Percentiles rank a stretch among this genome's conserved stretches.
Evolutionary conservation across 768 basidiomycete genomes (phyloP).

Genomic region (Boletus rufocinnamomeus): DNA sequence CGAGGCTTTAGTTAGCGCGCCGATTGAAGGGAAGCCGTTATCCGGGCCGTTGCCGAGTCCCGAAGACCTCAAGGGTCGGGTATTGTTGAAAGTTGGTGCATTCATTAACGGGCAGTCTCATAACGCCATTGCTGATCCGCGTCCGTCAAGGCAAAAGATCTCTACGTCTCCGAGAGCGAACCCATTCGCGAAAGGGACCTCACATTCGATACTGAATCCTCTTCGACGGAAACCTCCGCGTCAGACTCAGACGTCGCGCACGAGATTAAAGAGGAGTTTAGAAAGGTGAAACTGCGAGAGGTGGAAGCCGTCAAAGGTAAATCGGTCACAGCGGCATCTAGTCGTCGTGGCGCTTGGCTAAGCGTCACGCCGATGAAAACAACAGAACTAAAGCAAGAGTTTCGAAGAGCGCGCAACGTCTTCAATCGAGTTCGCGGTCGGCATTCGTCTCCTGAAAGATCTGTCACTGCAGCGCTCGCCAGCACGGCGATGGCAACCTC

Average conservation of each 20-base stretch:
- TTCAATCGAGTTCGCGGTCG: conserved; percentile 44
- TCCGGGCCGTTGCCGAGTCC: conserved; percentile 78
- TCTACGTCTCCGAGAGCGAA: conserved; percentile 52
- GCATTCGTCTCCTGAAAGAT: conserved; percentile 22
- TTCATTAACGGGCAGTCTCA: not conserved
- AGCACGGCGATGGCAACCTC: conserved; percentile 10
- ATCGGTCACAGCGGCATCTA: not conserved
- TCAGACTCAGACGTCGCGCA: conserved; percentile 33
- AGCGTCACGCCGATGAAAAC: conserved; percentile 11
- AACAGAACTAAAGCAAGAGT: conserved; percentile 41
- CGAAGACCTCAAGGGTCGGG: conserved; percentile 70
- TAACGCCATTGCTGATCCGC: not conserved
- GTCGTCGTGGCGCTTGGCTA: conserved; percentile 16
- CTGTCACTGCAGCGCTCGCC: conserved; percentile 20
- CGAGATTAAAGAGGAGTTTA: conserved; percentile 30
- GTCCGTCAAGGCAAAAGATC: conserved; percentile 66
- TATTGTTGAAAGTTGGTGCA: conserved; percentile 76
- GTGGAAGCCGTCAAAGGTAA: conserved; percentile 41
- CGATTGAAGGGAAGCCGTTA: conserved; percentile 48
- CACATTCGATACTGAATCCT: conserved; percentile 43
- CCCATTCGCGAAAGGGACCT: conserved; percentile 35
- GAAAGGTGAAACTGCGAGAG: conserved; percentile 31
- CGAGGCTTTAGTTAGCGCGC: conserved; percentile 48
- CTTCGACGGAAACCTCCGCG: conserved; percentile 43
- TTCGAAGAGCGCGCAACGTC: conserved; percentile 42